A percentile compares a stretch with the other conserved stretches of the same genome.
These are phyloP conservation scores for Colletotrichum spaethianum DNA, from an alignment of 2,329 filamentous ascomycete species.

Conservation along the genomic window DNA sequence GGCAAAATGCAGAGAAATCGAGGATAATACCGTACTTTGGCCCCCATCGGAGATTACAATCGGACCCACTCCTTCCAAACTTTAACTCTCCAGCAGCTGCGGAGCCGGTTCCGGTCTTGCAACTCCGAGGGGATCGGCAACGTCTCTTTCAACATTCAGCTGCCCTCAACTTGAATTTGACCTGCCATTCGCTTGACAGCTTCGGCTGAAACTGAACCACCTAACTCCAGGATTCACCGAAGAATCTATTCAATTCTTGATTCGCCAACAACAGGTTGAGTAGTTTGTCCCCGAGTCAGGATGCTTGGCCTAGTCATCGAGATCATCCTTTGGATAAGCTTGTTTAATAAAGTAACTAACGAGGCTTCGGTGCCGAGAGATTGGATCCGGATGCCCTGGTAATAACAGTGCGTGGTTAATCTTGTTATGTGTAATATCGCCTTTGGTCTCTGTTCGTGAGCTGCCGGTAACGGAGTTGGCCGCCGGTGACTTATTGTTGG, in stretches of 20 bases:
- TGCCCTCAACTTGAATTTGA: neutral
- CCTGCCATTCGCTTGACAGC: neutral
- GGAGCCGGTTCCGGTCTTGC: neutral
- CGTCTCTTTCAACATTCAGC: slow-evolving; percentile 3
- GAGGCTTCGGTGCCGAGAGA: no score
- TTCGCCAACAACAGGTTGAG: no score
- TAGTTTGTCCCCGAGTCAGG: no score
- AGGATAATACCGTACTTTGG: neutral
- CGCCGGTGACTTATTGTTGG: no score
- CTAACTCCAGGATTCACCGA: neutral
- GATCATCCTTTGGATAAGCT: no score
- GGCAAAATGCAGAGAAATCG: neutral
- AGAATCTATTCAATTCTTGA: neutral
- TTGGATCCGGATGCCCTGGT: no score
- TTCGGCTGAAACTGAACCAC: neutral
- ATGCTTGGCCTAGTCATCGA: no score
- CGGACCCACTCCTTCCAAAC: neutral
- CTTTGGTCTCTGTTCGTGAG: no score
- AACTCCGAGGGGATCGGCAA: neutral
- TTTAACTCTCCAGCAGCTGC: neutral
- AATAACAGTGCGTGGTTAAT: no score
- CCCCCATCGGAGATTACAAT: neutral
- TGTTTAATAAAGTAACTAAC: no score
- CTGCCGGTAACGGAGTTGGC: no score
- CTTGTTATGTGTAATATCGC: no score